These are phyloP conservation scores for Kodamaea arcana DNA, from an alignment of 1,139 yeast genomes.

Conservation along the genomic window DNA sequence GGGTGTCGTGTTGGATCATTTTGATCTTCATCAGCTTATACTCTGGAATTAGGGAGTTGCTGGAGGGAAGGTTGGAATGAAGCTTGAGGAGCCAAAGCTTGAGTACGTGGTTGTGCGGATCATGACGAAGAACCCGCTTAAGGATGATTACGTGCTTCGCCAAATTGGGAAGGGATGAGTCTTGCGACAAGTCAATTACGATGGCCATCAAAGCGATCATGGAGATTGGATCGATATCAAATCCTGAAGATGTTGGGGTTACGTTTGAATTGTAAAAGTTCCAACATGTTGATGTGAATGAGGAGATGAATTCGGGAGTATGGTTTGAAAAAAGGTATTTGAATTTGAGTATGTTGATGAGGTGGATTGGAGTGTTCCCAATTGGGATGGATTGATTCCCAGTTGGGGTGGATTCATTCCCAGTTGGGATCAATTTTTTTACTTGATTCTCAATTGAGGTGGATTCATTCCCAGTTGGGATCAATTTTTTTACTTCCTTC, in stretches of 20 bases:
- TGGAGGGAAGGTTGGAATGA: slow-evolving; percentile 58
- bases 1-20: slow-evolving; percentile 75
- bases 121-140: slow-evolving; percentile 45
- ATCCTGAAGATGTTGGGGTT: slow-evolving; percentile 27
- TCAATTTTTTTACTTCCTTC: too few species aligned
- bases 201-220: slow-evolving; percentile 58
- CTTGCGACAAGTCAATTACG: slow-evolving; percentile 5
- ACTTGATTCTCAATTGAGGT: too few species aligned
- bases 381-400: too few species aligned
- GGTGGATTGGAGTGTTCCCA: too few species aligned
- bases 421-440: too few species aligned
- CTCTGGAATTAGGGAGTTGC: slow-evolving; percentile 45
- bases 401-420: too few species aligned
- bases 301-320: slow-evolving; percentile 7
- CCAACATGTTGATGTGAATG: slow-evolving; percentile 25
- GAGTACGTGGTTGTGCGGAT: slow-evolving; percentile 62
- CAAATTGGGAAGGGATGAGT: slow-evolving; percentile 10
- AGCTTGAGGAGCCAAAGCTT: slow-evolving; percentile 68
- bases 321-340: slow-evolving; percentile 17
- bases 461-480: too few species aligned
- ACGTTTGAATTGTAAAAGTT: slow-evolving; percentile 29
- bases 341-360: slow-evolving; percentile 54
- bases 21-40: slow-evolving; percentile 59
- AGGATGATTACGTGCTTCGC: slow-evolving; percentile 38
- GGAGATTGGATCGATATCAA: slow-evolving; percentile 64